Evolutionary conservation across 73 alveolate species (phyloP), one percentile per base, ranked within the genome.

Genomic region (Blepharisma japonicum): DNA sequence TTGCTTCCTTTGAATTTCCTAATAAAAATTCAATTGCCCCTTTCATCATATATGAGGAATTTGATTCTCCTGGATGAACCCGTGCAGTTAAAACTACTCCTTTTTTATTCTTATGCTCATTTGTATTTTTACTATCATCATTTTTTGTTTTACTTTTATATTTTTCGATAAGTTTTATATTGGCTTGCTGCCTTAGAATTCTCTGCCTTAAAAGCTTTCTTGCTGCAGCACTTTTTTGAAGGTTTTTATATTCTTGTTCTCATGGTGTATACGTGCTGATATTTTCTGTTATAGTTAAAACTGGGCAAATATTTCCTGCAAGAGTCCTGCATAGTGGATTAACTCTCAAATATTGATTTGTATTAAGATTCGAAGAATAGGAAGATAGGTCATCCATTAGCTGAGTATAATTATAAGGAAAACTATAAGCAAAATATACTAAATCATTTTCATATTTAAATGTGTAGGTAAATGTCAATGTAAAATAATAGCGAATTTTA

Each of bases 21-120:
- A 95, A 89, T 56, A 95, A 68, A 78, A 85, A 95, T 56, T 95
- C 98, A 6, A 98, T 86, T 71, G 95, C 79, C 97, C 90, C 56
- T 71, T 83, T 83, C 83, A 77, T 70, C 68, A 83, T 77, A 77
- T 79, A 83, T 32, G 88, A 79, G 11, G 98, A 88, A 79, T 90
- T 94, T 6, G 97, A 83, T 84, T 98, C 99, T 20, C 99, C 99
- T 21, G 99, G 99, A 76, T 98, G 99, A 0, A 97, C 99, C 79
- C 99, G 88, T 0, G 99, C 96, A 0, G 98, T 89, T 42, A 95
- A 50, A 46, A 94, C 90, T 48, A 90, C 89, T 6, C 92, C 94
- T 54, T 86, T 85, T 18, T 83, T 71, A 27, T 86, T 80, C 67
- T 83, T 89, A 20, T 53, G 68, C 68, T 87, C 42, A 32, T 32